Conservation (phyloP, 129 eudicot species). For the Oenanthe sinensis region DNA sequence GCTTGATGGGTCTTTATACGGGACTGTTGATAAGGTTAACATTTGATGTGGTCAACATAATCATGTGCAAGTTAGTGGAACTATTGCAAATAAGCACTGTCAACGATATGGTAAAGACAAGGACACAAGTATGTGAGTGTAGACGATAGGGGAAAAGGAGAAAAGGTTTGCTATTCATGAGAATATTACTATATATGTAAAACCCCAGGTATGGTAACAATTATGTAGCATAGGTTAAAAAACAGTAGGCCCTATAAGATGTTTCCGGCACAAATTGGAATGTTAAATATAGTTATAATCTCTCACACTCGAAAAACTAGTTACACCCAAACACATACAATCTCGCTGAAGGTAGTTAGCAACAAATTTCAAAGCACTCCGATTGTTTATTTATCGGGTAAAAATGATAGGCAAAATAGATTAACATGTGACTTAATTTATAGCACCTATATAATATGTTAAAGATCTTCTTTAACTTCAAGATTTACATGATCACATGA, state of each 20-base stretch:
- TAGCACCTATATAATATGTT: background rate
- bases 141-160: background rate
- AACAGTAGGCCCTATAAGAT: background rate
- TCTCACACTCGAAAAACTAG: background rate
- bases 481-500: background rate
- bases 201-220: background rate
- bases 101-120: background rate
- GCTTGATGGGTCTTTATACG: conserved; percentile 73
- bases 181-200: background rate
- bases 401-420: background rate
- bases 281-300: background rate
- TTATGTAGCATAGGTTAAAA: background rate
- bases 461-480: background rate
- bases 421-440: background rate
- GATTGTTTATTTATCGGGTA: background rate
- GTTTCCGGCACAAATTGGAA: background rate
- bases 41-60: background rate
- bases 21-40: conserved; percentile 60
- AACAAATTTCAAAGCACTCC: background rate
- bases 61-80: background rate
- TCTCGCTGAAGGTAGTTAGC: background rate
- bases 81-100: background rate
- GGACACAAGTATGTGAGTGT: background rate
- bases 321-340: background rate
- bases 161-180: background rate